Base-by-base conservation (phyloP, 1,139 yeast genomes). In the Debaryomycetaceae sp. region DNA sequence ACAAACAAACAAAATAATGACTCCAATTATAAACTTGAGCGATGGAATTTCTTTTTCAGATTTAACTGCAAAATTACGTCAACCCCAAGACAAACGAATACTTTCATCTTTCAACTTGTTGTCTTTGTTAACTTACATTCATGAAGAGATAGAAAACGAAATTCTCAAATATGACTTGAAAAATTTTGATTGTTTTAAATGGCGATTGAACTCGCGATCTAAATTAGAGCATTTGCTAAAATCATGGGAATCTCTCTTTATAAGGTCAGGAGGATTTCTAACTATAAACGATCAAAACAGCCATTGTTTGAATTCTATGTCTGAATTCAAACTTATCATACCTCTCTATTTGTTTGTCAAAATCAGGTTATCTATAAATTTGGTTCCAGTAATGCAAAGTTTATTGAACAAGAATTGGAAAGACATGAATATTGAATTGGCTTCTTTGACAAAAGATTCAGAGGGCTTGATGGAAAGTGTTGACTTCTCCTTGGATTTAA, bases 71-170 rank as follows among this genome's bases (percentile, higher is more conserved):
- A 74, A 73, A 41, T 53, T 82, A 51, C 66, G 73, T 16, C 65
- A 71, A 45, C 75, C 76, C 45, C 65, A 61, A 36, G 55, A 65
- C 16, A 63, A 65, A 36, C 64, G 67, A 39, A 67, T 64, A 33
- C 58, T 79, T 16, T 78, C 85, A 2, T 70, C 74, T 54, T 73
- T 77, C 46, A 80, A 88, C 15, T 58, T 83, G 42, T 61, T 89
- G 36, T 75, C 87, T 3, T 67, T 86, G 48, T 67, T 88, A 50
- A 76, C 87, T 65, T 81, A 87, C 26, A 69, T 87, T 35, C 92
- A 87, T 56, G 88, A 86, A 52, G 77, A 73, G 51, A 81, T 87
- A 32, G 83, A 78, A 54, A 57, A 63, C 29, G 81, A 79, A 49
- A 63, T 80, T 43, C 56, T 54, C 31, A 55, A 57, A 9, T 17